Conservation (phyloP, 176 grass and related monocot genomes). For the sorghum (Sorghum bicolor) region Sorghum_bicolor_NCBIv3 NC_012875.2:60170001-60170500, state of each 20-base stretch:
- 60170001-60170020: constrained; percentile 7
- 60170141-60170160: constrained; percentile 25
- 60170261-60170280: not conserved
- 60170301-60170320: not conserved
- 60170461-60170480: constrained; percentile 34
- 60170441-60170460: constrained; percentile 23
- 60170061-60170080: not conserved
- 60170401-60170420: constrained; percentile 22
- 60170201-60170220: constrained; percentile 24
- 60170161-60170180: constrained; percentile 28
- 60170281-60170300: not conserved
- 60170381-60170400: constrained; percentile 48
- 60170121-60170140: not conserved
- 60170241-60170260: constrained; percentile 2
- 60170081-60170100: constrained; percentile 1
- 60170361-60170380: constrained; percentile 32
- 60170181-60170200: constrained; percentile 42
- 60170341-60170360: constrained; percentile 57
- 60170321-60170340: not conserved
- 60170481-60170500: constrained; percentile 71
- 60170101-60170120: not conserved
- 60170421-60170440: constrained; percentile 36
- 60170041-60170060: constrained; percentile 6
- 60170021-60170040: not conserved
- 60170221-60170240: not conserved